Conservation (phyloP, 768 basidiomycete species). For the Galerina marginata region DNA sequence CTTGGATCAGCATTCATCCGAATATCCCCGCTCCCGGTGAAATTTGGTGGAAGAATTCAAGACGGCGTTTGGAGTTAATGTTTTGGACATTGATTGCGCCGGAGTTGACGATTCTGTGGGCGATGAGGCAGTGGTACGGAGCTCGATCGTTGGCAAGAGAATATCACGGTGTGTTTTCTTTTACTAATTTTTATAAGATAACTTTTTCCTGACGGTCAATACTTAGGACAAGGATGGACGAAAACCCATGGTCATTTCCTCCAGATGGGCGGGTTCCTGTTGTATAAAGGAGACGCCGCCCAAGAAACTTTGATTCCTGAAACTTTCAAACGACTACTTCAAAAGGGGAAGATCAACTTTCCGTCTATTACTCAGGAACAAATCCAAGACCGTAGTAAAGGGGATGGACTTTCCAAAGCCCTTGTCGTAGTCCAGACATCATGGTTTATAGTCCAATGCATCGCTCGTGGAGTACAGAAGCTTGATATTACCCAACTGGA, state of each 20-base stretch:
- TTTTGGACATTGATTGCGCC: slow-evolving; percentile 7
- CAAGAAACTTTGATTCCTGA: slow-evolving; percentile 5
- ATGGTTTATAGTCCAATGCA: slow-evolving; percentile 37
- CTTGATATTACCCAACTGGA: slow-evolving; percentile 39
- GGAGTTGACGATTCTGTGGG: slow-evolving; percentile 9
- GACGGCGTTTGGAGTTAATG: slow-evolving; percentile 1
- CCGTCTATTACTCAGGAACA: slow-evolving; percentile 18
- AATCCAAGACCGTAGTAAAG: slow-evolving; percentile 30
- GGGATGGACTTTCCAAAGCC: slow-evolving; percentile 35
- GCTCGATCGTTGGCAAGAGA: neutral
- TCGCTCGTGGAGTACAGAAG: slow-evolving; percentile 24
- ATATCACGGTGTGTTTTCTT: neutral
- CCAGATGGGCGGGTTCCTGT: slow-evolving; percentile 14
- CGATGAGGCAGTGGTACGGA: slow-evolving; percentile 6
- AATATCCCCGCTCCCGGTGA: slow-evolving; percentile 4
- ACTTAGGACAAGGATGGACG: slow-evolving; percentile 1
- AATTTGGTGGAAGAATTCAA: neutral
- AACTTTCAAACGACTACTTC: slow-evolving; percentile 7
- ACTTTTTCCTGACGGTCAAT: neutral
- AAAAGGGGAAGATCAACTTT: slow-evolving; percentile 11
- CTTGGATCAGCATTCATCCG: slow-evolving; percentile 10
- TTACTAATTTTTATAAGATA: neutral
- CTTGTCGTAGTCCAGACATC: slow-evolving; percentile 33
- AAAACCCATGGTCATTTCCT: slow-evolving; percentile 12
- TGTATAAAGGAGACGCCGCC: neutral